phyloP scores from a whole-genome alignment of 2,329 filamentous ascomycete genomes.

The Aspergillus ochraceoroseus region DNA sequence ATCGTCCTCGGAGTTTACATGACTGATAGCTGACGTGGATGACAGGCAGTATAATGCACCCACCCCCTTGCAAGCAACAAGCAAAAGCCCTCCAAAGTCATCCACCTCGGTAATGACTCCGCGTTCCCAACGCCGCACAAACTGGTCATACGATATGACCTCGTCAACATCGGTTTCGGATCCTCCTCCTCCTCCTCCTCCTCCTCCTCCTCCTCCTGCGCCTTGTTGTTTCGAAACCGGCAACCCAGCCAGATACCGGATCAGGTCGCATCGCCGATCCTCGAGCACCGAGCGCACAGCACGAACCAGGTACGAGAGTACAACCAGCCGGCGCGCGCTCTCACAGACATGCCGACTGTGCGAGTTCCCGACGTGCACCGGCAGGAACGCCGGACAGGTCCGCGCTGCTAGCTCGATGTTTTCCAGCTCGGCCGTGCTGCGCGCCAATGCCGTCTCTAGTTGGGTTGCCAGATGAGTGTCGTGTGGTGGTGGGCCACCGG shows the following conservation, averaged over 20 bases:
- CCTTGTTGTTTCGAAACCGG: constrained; percentile 1
- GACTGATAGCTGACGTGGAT: background rate
- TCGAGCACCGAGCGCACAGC: constrained; percentile 3
- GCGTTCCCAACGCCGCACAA: constrained; percentile 6
- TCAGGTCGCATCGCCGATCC: constrained; percentile 4
- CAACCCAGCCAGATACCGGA: constrained; percentile 4
- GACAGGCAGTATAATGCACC: background rate
- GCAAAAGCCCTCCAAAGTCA: constrained; percentile 1
- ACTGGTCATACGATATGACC: constrained; percentile 4
- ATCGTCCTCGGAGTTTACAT: no score
- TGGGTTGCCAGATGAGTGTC: background rate
- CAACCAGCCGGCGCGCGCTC: background rate
- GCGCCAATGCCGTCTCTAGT: background rate
- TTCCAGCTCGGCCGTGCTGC: constrained; percentile 2
- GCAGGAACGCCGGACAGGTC: background rate
- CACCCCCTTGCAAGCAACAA: constrained; percentile 6
- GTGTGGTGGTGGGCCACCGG: background rate
- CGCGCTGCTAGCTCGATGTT: background rate
- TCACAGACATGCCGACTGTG: background rate
- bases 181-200: background rate
- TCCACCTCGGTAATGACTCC: background rate
- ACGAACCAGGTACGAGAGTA: constrained; percentile 7
- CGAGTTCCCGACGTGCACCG: background rate
- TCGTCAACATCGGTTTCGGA: background rate
- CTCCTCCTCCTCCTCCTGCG: background rate